phyloP scores from a whole-genome alignment of 768 basidiomycete species.

The Suillus occidentalis region DNA sequence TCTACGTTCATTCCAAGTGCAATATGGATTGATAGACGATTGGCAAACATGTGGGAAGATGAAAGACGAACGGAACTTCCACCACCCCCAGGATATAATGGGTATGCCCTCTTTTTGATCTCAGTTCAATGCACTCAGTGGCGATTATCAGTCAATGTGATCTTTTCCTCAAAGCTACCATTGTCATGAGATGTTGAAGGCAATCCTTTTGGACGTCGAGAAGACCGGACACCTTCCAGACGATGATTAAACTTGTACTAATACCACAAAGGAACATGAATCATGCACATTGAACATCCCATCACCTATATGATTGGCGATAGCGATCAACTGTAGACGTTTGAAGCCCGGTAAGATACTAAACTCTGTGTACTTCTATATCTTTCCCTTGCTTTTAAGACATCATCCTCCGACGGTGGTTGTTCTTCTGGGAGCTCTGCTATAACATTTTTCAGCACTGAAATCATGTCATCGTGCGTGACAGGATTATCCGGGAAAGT shows the following conservation, averaged over 20 bases:
- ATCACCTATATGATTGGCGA: not conserved
- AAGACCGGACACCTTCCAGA: not conserved
- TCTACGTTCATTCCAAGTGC: not conserved
- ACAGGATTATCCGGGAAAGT: not conserved
- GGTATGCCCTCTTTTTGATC: not conserved
- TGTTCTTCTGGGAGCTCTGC: not conserved
- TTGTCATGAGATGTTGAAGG: conserved; percentile 1
- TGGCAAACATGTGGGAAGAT: not conserved
- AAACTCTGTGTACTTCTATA: not conserved
- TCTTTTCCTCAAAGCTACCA: not conserved
- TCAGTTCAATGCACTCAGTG: not conserved
- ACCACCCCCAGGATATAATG: not conserved
- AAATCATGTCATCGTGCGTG: not conserved
- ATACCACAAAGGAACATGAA: not conserved
- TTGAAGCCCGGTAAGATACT: not conserved
- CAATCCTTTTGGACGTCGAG: not conserved
- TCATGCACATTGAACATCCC: not conserved
- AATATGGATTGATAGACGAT: conserved; percentile 1
- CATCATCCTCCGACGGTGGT: not conserved
- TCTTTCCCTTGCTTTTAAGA: not conserved
- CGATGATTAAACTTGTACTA: not conserved
- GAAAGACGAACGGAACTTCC: not conserved
- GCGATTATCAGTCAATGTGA: not conserved
- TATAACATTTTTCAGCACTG: not conserved
- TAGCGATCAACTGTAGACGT: not conserved